phyloP scores from a whole-genome alignment of 2,329 filamentous ascomycete genomes.

The Aureobasidium namibiae region DNA sequence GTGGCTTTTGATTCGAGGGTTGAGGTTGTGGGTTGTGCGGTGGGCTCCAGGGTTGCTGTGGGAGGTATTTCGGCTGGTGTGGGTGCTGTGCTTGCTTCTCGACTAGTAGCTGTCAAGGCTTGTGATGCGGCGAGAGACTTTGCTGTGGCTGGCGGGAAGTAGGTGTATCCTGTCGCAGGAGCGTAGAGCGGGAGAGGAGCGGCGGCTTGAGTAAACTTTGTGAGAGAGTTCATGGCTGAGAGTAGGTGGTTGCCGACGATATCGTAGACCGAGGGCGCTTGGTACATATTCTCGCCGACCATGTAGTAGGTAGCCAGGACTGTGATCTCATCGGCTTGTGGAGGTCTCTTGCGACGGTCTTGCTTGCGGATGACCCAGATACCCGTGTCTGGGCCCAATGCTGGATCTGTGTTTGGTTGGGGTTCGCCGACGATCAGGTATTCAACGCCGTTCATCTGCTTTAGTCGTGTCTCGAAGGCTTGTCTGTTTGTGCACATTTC shows the following conservation, averaged over 20 bases:
- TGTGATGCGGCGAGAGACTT: constrained; percentile 27
- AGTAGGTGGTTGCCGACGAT: constrained; percentile 46
- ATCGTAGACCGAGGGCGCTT: constrained; percentile 53
- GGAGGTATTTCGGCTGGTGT: neutral
- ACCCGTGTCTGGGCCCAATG: constrained; percentile 30
- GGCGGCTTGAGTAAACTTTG: constrained; percentile 46
- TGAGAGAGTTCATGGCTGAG: constrained; percentile 47
- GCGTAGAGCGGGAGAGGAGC: constrained; percentile 49
- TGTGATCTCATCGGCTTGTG: constrained; percentile 41
- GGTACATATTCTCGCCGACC: constrained; percentile 52
- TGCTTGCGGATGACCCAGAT: constrained; percentile 55
- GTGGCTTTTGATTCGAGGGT: neutral
- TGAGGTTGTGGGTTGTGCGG: neutral
- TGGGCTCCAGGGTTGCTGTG: neutral
- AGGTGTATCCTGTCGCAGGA: constrained; percentile 52
- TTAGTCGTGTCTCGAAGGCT: constrained; percentile 47
- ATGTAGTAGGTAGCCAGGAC: constrained; percentile 53
- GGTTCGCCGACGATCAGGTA: constrained; percentile 54
- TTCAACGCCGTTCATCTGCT: constrained; percentile 48
- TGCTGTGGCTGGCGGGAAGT: constrained; percentile 35
- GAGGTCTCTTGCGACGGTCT: constrained; percentile 36
- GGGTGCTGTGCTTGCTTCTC: constrained; percentile 37
- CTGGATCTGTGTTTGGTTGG: constrained; percentile 32
- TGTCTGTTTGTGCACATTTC: constrained; percentile 47
- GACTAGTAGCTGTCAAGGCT: constrained; percentile 30